A percentile compares a stretch with the other conserved stretches of the same genome.
Conservation (phyloP, 2,329 filamentous ascomycete species). For the Aureobasidium sp. region DNA sequence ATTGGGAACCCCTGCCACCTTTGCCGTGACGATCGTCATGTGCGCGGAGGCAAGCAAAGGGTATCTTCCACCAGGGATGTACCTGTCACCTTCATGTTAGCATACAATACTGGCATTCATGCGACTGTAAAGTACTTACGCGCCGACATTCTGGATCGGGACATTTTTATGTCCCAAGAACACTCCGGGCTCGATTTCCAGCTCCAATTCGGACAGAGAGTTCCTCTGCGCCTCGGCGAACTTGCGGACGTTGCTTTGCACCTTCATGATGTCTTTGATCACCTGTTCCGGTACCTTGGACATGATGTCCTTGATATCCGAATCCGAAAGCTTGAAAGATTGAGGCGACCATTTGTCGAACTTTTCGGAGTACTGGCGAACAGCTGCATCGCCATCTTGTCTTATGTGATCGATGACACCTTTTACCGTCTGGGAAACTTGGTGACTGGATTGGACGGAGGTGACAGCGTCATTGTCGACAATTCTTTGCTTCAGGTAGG, state of each 20-base stretch:
- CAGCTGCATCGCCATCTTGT: not conserved
- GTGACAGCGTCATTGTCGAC: not conserved
- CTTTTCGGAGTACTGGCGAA: slow-evolving; percentile 37
- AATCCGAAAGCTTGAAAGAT: slow-evolving; percentile 40
- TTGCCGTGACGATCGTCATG: slow-evolving; percentile 49
- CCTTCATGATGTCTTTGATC: slow-evolving; percentile 46
- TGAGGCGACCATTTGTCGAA: slow-evolving; percentile 47
- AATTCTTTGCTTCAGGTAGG: slow-evolving; percentile 3
- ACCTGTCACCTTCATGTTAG: slow-evolving; percentile 21
- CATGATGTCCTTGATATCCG: slow-evolving; percentile 39
- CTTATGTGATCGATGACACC: slow-evolving; percentile 40
- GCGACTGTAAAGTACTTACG: not conserved
- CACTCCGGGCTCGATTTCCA: slow-evolving; percentile 43
- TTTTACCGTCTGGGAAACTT: slow-evolving; percentile 32
- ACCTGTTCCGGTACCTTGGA: slow-evolving; percentile 37
- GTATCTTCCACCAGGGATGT: slow-evolving; percentile 46
- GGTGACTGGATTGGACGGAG: not conserved
- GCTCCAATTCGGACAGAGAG: slow-evolving; percentile 42
- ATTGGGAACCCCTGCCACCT: slow-evolving; percentile 43
- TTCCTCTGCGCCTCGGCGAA: slow-evolving; percentile 43
- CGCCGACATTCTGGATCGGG: slow-evolving; percentile 28
- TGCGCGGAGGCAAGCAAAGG: slow-evolving; percentile 46
- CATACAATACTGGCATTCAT: not conserved
- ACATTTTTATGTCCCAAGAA: slow-evolving; percentile 44
- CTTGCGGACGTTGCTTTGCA: slow-evolving; percentile 40